Evolutionary conservation across 169 alveolate genomes (phyloP).

Genomic region (Cyclospora cayetanensis): DNA sequence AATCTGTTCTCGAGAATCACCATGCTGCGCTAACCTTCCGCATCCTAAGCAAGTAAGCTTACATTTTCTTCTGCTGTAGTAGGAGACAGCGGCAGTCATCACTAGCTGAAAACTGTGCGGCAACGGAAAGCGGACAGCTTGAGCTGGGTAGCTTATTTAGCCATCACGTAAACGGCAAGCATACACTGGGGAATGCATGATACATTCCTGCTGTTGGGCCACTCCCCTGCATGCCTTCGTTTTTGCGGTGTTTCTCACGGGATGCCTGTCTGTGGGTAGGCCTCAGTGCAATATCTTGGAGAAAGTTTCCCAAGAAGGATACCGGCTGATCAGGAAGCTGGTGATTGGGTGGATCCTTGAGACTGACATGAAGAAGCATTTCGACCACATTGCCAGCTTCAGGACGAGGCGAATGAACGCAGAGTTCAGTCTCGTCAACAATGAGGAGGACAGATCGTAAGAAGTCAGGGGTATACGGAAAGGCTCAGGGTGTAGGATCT

Average conservation of each 20-base stretch:
- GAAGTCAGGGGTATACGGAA: too few species aligned
- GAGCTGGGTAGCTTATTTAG: too few species aligned
- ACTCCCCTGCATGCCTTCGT: too few species aligned
- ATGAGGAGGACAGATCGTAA: slow-evolving; percentile 59
- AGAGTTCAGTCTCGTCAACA: slow-evolving; percentile 23
- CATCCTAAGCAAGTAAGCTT: slow-evolving; percentile 68
- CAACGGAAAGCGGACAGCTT: too few species aligned
- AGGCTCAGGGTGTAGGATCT: too few species aligned
- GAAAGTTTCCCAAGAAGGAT: slow-evolving; percentile 13
- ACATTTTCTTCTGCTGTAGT: too few species aligned
- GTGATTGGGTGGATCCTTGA: slow-evolving; percentile 85
- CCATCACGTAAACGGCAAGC: too few species aligned
- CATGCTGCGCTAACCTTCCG: slow-evolving; percentile 91
- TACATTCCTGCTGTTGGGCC: too few species aligned
- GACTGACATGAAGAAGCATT: slow-evolving; percentile 95
- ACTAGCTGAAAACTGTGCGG: too few species aligned
- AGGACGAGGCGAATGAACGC: slow-evolving; percentile 74
- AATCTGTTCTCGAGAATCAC: slow-evolving; percentile 92
- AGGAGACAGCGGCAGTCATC: too few species aligned
- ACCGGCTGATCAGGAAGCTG: slow-evolving; percentile 34
- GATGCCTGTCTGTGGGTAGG: neutral
- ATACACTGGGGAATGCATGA: too few species aligned
- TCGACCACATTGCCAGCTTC: slow-evolving; percentile 89
- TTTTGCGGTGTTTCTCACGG: too few species aligned
- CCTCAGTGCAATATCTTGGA: slow-evolving; percentile 11